These are phyloP conservation scores for Pulicaria dysenterica DNA, from an alignment of 129 eudicot species.

Conservation along the genomic window DNA sequence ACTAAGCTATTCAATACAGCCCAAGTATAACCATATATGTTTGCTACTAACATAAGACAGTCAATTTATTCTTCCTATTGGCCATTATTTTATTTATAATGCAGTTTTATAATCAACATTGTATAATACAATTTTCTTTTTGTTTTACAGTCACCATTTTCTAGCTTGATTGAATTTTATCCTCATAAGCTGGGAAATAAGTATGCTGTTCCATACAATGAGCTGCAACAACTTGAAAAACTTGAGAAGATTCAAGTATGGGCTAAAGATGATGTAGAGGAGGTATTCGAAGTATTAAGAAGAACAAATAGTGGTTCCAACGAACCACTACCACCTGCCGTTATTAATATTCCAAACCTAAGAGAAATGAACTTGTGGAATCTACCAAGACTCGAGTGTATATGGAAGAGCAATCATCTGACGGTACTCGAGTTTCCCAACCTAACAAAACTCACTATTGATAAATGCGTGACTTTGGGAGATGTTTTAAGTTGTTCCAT, in stretches of 20 bases:
- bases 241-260: neutral
- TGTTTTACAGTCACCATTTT: neutral
- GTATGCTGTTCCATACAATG: neutral
- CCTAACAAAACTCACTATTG: neutral
- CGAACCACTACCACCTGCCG: neutral
- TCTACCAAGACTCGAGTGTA: neutral
- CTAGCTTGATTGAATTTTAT: constrained; percentile 6
- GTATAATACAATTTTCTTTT: too few relatives aligned
- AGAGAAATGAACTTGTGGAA: neutral
- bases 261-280: neutral
- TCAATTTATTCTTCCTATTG: too few relatives aligned
- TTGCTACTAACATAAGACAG: too few relatives aligned
- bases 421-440: neutral
- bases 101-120: too few relatives aligned
- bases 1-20: too few relatives aligned
- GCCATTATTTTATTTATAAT: too few relatives aligned
- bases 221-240: neutral
- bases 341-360: neutral
- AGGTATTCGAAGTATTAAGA: constrained; percentile 2
- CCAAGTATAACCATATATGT: too few relatives aligned
- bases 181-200: constrained; percentile 35
- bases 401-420: constrained; percentile 8
- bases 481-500: neutral
- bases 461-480: neutral
- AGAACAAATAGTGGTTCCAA: neutral